These are phyloP conservation scores for Tilletiaria anomala DNA, from an alignment of 1,284 basidiomycete genomes.

Conservation along the genomic window DNA sequence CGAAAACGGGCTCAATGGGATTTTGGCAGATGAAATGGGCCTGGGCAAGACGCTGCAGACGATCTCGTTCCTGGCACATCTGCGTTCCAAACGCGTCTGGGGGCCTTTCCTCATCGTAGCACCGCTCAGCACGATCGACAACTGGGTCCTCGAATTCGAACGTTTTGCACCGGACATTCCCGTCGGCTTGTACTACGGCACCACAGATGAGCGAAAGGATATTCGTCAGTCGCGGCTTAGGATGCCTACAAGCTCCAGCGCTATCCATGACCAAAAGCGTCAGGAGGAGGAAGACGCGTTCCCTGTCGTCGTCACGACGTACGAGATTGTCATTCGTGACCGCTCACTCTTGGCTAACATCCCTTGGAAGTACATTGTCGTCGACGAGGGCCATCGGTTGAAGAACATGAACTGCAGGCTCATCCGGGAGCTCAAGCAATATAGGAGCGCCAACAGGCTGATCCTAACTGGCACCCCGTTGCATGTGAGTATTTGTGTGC, in stretches of 20 bases:
- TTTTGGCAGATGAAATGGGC: constrained; percentile 83
- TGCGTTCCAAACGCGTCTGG: constrained; percentile 59
- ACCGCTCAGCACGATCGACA: constrained; percentile 77
- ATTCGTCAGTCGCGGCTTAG: constrained; percentile 49
- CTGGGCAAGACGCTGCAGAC: constrained; percentile 69
- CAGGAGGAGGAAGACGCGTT: constrained; percentile 10
- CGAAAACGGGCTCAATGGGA: constrained; percentile 86
- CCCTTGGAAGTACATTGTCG: constrained; percentile 65
- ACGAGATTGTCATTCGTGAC: constrained; percentile 67
- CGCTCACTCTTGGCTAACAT: constrained; percentile 16
- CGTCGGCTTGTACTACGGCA: constrained; percentile 77
- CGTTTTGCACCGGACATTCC: constrained; percentile 53
- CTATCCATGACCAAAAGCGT: constrained; percentile 3
- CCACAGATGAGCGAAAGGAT: constrained; percentile 58
- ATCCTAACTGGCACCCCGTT: constrained; percentile 85
- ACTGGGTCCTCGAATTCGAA: constrained; percentile 86
- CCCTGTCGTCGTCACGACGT: constrained; percentile 67
- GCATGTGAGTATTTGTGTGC: constrained; percentile 43
- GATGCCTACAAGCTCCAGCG: constrained; percentile 6
- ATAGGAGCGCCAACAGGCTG: constrained; percentile 69
- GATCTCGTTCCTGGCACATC: constrained; percentile 77
- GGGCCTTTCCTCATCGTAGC: constrained; percentile 79
- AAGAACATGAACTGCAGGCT: constrained; percentile 84
- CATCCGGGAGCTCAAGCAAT: constrained; percentile 79
- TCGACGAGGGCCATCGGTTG: constrained; percentile 85